Evolutionary conservation across 768 basidiomycete genomes (phyloP).

Genomic region (Tulasnella sp.): DNA sequence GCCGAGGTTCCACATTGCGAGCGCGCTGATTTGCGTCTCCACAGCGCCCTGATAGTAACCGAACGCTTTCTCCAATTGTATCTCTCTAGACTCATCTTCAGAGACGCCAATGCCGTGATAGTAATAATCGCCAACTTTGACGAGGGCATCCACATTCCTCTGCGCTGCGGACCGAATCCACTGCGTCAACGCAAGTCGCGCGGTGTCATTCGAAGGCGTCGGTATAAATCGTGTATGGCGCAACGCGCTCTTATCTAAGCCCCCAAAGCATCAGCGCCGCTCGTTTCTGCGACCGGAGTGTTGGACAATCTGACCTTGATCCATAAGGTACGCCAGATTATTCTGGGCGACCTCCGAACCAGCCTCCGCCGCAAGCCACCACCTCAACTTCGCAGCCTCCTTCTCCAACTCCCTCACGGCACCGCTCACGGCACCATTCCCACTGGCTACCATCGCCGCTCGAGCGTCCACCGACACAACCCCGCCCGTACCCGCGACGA

Average conservation of each 20-base stretch:
- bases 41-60: slow-evolving; percentile 91
- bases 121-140: slow-evolving; percentile 98
- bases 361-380: slow-evolving; percentile 91
- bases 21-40: slow-evolving; percentile 80
- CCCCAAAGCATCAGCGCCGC: not conserved
- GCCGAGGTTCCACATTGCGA: slow-evolving; percentile 97
- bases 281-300: not conserved
- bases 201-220: slow-evolving; percentile 71
- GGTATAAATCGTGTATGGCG: slow-evolving; percentile 58
- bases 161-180: slow-evolving; percentile 94
- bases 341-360: slow-evolving; percentile 91
- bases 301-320: slow-evolving; percentile 53
- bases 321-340: slow-evolving; percentile 84
- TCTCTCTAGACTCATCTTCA: slow-evolving; percentile 44
- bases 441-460: not conserved
- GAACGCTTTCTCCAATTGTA: slow-evolving; percentile 79
- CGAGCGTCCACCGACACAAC: not conserved
- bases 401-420: slow-evolving; percentile 48
- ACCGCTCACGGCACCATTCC: not conserved
- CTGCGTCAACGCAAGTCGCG: slow-evolving; percentile 72
- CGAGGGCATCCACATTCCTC: slow-evolving; percentile 89
- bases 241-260: slow-evolving; percentile 55
- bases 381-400: slow-evolving; percentile 78
- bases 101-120: slow-evolving; percentile 78
- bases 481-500: not conserved